Evolutionary conservation across 257 asterid species (phyloP), one percentile per base, ranked within the genome.

Genomic region (Solanum chilense): DNA sequence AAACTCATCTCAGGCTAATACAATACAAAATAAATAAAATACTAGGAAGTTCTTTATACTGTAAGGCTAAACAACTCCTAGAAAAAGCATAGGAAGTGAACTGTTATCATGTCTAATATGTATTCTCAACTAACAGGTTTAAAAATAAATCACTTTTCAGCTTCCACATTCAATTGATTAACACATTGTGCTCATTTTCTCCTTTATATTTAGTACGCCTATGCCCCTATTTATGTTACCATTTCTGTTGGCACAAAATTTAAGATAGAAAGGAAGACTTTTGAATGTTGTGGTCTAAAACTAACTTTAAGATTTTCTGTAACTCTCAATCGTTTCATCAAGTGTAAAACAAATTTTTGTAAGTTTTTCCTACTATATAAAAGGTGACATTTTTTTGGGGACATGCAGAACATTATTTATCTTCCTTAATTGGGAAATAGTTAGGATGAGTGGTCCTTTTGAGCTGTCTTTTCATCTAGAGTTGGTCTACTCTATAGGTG

Each of bases 401-500:
- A 18, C 64, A 56, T 56, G 66, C 25, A 20, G 12, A 56, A 56
- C 21, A 56, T 56, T 56, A 56, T 56, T 56, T 20, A 78, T 44
- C 64, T 9, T 47, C 68, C 29, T 18, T 31, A 49, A 27, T 10
- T 18, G 69, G 21, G 69, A 31, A 49, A 49, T 45, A 49, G 29
- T 49, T 81, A 49, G 70, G 45, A 25, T 7, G 39, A 18, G 56
- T 75, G 16, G 25, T 44, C 4, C 25, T 77, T 77, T 77, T 47
- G 49, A 44, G 56, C 23, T 27, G 15, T 47, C 9, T 49, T 81
- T 81, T 81, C 85, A 31, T 52, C 31, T 29, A 49, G 45, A 18
- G 69, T 18, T 81, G 44, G 31, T 49, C 29, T 78, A 27, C 66
- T 31, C 20, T 77, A 31, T 85, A 94, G 98, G 99, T 90, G 98